Percentiles rank a stretch among this genome's conserved stretches.
Evolutionary conservation across 352 stramenopile species (phyloP).

Genomic region (Globisporangium apiculatum): DNA sequence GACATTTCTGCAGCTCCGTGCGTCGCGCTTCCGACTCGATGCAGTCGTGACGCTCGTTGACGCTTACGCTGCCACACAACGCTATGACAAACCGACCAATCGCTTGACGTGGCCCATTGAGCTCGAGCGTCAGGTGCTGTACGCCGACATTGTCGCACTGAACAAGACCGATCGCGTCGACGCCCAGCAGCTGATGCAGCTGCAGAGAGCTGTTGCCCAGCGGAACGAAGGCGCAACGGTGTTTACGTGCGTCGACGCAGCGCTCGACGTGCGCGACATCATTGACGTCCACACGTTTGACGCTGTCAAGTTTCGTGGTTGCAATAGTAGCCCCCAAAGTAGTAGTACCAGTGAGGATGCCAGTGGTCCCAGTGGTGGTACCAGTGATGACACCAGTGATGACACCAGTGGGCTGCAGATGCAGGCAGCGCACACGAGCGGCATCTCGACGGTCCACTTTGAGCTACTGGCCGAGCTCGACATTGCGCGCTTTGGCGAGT

Average conservation of each 20-base stretch:
- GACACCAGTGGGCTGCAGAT: constrained; percentile 5
- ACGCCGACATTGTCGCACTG: constrained; percentile 61
- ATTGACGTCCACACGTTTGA: constrained; percentile 72
- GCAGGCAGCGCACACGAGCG: constrained; percentile 37
- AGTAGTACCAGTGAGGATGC: neutral
- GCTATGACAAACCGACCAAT: constrained; percentile 19
- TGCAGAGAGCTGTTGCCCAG: constrained; percentile 21
- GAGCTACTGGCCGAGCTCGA: constrained; percentile 41
- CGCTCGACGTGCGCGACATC: constrained; percentile 44
- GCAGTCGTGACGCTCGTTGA: constrained; percentile 95
- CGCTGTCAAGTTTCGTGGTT: constrained; percentile 37
- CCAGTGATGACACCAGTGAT: too few species aligned
- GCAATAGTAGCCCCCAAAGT: neutral
- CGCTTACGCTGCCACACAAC: constrained; percentile 52
- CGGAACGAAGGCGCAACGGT: constrained; percentile 47
- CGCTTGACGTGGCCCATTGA: constrained; percentile 45
- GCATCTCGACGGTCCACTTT: constrained; percentile 49
- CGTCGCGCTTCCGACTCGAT: constrained; percentile 91
- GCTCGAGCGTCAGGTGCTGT: constrained; percentile 55
- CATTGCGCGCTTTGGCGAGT: constrained; percentile 45
- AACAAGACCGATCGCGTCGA: constrained; percentile 70
- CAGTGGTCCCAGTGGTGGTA: neutral
- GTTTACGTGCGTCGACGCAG: constrained; percentile 41
- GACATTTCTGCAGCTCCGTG: constrained; percentile 91
- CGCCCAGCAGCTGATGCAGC: constrained; percentile 19